Evolutionary conservation across 371 early-diverging fungal genomes (phyloP), one percentile per base, ranked within the genome.

Genomic region (Actinomucor elegans): DNA sequence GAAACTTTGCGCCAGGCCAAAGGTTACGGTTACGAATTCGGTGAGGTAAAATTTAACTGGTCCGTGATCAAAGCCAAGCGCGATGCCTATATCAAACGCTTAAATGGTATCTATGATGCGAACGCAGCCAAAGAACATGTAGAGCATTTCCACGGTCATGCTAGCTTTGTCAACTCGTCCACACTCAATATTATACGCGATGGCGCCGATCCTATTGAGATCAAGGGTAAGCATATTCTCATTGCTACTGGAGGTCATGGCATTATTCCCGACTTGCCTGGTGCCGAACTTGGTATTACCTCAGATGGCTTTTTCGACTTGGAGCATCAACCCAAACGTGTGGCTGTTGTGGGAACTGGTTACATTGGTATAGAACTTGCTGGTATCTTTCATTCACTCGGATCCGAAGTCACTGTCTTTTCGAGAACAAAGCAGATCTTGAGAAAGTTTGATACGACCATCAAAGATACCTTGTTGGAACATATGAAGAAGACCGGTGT

Each of bases 321-420:
- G 35, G 88, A 90, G 52, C 48, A 83, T 18, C 85, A 92, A 65
- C 99, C 99, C 31, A 90, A 92, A 68, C 85, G 88, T 59, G 94
- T 96, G 17, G 86, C 90, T 12, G 91, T 93, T 26, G 85, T 92
- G 15, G 94, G 89, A 18, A 81, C 90, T 3, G 92, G 92, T 2
- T 78, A 98, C 69, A 97, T 98, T 66, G 98, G 93, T 31, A 70
- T 98, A 36, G 99, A 99, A 68, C 73, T 98, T 14, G 97, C 97
- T 4, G 96, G 96, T 20, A 89, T 99, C 51, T 93, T 98, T 71
- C 77, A 89, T 49, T 71, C 87, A 18, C 76, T 94, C 17, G 97
- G 96, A 6, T 70, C 92, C 3, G 78, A 94, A 21, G 90, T 90
- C 23, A 86, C 83, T 31, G 73, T 98, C 23, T 85, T 94, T 59